Evolutionary conservation across 2,329 filamentous ascomycete genomes (phyloP).

Genomic region (Botryotinia globosa): DNA sequence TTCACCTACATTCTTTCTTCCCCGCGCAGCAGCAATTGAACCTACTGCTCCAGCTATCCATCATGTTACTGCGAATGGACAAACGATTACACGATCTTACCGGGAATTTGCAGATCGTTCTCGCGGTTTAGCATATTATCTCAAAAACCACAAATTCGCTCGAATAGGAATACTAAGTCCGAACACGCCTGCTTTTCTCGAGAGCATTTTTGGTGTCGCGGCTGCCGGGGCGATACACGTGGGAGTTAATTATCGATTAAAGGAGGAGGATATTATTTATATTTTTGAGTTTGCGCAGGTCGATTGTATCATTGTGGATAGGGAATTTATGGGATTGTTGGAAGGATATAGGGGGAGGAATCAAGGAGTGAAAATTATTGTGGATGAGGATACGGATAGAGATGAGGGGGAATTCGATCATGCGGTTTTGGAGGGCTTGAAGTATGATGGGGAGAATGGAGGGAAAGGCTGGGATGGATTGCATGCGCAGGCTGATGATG

Average conservation of each 20-base stretch:
- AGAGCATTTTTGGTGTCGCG: conserved; percentile 82
- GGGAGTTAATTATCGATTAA: conserved; percentile 70
- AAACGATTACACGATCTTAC: conserved; percentile 73
- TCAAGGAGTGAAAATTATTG: conserved; percentile 64
- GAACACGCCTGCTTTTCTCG: conserved; percentile 93
- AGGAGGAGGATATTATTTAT: conserved; percentile 82
- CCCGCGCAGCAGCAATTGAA: conserved; percentile 83
- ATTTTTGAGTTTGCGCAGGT: conserved; percentile 87
- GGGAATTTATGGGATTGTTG: conserved; percentile 72
- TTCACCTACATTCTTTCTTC: conserved; percentile 83
- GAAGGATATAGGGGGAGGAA: conserved; percentile 60
- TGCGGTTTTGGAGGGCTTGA: conserved; percentile 76
- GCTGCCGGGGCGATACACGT: conserved; percentile 79
- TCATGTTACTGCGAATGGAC: conserved; percentile 77
- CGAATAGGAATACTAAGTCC: conserved; percentile 83
- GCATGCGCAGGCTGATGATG: conserved; percentile 65
- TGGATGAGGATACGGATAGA: conserved; percentile 80
- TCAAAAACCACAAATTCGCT: conserved; percentile 69
- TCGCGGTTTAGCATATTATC: conserved; percentile 81
- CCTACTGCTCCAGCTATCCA: conserved; percentile 81
- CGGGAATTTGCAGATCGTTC: conserved; percentile 80
- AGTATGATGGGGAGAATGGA: conserved; percentile 65
- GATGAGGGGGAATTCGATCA: conserved; percentile 78
- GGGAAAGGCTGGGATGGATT: conserved; percentile 73
- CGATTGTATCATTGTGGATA: conserved; percentile 82